Evolutionary conservation across 257 asterid species (phyloP).

Genomic region (Scutellaria barbata): DNA sequence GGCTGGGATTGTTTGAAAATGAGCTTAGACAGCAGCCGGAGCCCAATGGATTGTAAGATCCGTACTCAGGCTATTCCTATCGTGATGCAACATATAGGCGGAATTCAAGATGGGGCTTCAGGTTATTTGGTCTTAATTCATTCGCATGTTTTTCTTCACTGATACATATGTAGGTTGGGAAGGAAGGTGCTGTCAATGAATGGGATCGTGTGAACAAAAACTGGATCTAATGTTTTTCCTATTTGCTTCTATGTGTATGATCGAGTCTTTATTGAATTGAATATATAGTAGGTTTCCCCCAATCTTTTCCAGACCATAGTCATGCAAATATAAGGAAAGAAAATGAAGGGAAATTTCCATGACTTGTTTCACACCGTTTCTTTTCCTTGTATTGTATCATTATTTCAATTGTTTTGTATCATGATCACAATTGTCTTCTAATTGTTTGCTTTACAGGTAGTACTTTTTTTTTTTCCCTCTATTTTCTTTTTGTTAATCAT

Average conservation of each 20-base stretch:
- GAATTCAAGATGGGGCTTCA: constrained; percentile 86
- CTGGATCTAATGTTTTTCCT: constrained; percentile 31
- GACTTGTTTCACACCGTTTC: too few relatives aligned
- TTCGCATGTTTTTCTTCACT: constrained; percentile 48
- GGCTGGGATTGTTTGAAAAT: constrained; percentile 54
- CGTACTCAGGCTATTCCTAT: constrained; percentile 76
- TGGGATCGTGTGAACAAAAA: constrained; percentile 36
- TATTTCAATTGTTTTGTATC: too few relatives aligned
- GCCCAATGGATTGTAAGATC: constrained; percentile 94
- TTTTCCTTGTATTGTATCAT: too few relatives aligned
- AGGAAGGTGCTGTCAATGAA: constrained; percentile 41
- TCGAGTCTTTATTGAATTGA: too few relatives aligned
- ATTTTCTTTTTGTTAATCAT: too few relatives aligned
- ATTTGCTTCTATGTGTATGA: constrained; percentile 1
- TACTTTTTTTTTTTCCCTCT: neutral
- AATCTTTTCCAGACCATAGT: too few relatives aligned
- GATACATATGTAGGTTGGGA: constrained; percentile 43
- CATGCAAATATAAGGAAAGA: too few relatives aligned
- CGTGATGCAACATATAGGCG: constrained; percentile 96
- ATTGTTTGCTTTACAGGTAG: constrained; percentile 14
- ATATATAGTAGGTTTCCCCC: too few relatives aligned
- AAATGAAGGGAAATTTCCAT: too few relatives aligned
- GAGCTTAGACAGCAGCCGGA: constrained; percentile 89
- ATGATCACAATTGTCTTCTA: neutral
- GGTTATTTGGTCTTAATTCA: constrained; percentile 70